Conservation (phyloP, 2,329 filamentous ascomycete species). For the Fusarium nanum region DNA sequence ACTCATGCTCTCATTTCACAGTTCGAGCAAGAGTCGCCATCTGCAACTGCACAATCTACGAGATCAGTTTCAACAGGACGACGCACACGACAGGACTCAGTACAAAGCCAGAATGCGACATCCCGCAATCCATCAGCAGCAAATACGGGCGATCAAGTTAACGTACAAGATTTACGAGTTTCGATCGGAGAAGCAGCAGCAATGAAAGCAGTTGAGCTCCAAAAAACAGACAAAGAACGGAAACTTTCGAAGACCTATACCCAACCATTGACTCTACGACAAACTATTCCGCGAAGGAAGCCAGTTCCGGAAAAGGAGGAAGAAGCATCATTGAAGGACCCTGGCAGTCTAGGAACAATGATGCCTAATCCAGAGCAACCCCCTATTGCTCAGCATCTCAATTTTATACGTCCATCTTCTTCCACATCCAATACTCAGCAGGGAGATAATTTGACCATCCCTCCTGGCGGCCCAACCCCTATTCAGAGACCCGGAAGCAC, state of each 20-base stretch:
- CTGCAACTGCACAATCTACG: slow-evolving; percentile 11
- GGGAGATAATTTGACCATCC: neutral
- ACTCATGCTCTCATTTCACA: slow-evolving; percentile 39
- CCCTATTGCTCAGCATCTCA: slow-evolving; percentile 54
- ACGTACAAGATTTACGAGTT: slow-evolving; percentile 18
- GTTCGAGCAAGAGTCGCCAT: slow-evolving; percentile 32
- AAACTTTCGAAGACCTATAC: neutral
- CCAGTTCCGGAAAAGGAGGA: slow-evolving; percentile 6
- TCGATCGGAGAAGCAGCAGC: slow-evolving; percentile 38
- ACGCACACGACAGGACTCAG: slow-evolving; percentile 6
- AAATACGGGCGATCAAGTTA: neutral
- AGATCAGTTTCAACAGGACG: slow-evolving; percentile 28
- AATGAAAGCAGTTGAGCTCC: slow-evolving; percentile 26
- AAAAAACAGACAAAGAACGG: slow-evolving; percentile 10
- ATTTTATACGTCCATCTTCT: slow-evolving; percentile 51
- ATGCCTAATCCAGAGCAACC: slow-evolving; percentile 52
- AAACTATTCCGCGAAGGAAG: slow-evolving; percentile 16
- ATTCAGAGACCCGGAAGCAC: slow-evolving; percentile 46
- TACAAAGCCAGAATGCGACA: slow-evolving; percentile 9
- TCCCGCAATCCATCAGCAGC: slow-evolving; percentile 9
- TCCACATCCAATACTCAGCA: slow-evolving; percentile 41
- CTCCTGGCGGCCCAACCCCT: slow-evolving; percentile 11
- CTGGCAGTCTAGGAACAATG: slow-evolving; percentile 55
- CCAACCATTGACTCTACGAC: slow-evolving; percentile 7
- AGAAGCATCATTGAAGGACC: slow-evolving; percentile 29